Conservation (phyloP, 176 grass and related monocot genomes). For the Oropetium thomaeum region DNA sequence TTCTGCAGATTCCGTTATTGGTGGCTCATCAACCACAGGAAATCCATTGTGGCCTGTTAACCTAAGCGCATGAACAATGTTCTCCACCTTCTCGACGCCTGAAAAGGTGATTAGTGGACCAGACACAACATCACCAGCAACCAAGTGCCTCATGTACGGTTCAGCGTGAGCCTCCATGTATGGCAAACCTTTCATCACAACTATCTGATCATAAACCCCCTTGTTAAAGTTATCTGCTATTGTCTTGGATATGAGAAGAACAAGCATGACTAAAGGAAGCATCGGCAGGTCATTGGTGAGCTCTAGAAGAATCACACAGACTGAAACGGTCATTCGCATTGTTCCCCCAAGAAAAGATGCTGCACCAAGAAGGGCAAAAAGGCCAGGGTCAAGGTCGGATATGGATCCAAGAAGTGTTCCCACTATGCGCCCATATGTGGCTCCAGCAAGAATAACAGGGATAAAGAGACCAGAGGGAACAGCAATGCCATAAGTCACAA, state of each 20-base stretch:
- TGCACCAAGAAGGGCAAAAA: conserved; percentile 79
- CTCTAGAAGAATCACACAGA: conserved; percentile 87
- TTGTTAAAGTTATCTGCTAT: conserved; percentile 83
- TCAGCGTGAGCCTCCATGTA: conserved; percentile 94
- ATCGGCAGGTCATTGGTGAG: conserved; percentile 81
- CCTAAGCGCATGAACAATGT: conserved; percentile 57
- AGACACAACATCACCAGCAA: conserved; percentile 64
- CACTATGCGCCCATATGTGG: conserved; percentile 66
- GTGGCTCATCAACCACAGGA: conserved; percentile 76
- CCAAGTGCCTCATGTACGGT: conserved; percentile 85
- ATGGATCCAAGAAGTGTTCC: conserved; percentile 68
- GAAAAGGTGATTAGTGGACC: conserved; percentile 66
- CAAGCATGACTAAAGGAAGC: conserved; percentile 89
- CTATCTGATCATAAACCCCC: conserved; percentile 90
- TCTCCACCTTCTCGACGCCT: conserved; percentile 72
- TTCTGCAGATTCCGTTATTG: conserved; percentile 52
- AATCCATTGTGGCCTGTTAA: conserved; percentile 85
- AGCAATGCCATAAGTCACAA: conserved; percentile 73
- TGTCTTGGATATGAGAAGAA: conserved; percentile 89
- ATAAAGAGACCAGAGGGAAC: conserved; percentile 93
- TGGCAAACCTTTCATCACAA: conserved; percentile 84
- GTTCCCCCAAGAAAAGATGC: conserved; percentile 88
- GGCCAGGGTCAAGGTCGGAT: conserved; percentile 63
- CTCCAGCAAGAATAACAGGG: conserved; percentile 86
- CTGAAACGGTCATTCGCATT: conserved; percentile 93